These are phyloP conservation scores for Polyplosphaeria fusca DNA, from an alignment of 495 filamentous ascomycete genomes.

Conservation along the genomic window DNA sequence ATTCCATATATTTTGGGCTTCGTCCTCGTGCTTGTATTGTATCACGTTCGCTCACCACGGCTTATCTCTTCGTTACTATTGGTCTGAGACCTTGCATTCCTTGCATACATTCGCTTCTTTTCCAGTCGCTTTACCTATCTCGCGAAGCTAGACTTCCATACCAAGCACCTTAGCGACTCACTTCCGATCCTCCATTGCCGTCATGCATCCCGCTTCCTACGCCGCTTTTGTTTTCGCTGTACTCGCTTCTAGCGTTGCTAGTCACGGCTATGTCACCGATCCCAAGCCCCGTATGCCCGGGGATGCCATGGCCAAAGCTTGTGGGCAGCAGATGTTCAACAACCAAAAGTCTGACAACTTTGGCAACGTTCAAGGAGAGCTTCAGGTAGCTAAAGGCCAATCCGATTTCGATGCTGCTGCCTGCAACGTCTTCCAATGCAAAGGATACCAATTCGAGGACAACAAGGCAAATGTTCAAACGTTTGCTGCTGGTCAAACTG, in stretches of 20 bases:
- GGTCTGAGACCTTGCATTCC: constrained; percentile 28
- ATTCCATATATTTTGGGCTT: background rate
- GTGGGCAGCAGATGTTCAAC: constrained; percentile 59
- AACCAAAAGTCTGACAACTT: constrained; percentile 63
- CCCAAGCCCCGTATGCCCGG: constrained; percentile 61
- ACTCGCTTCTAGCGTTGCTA: constrained; percentile 52
- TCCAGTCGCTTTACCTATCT: constrained; percentile 12
- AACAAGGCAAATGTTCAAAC: constrained; percentile 62
- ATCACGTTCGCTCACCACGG: background rate
- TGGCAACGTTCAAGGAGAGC: constrained; percentile 64
- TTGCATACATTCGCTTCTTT: constrained; percentile 17
- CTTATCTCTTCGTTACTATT: constrained; percentile 1
- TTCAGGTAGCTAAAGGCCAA: constrained; percentile 56
- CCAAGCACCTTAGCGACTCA: background rate
- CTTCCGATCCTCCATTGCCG: background rate
- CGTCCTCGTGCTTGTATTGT: background rate
- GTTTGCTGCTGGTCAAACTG: constrained; percentile 58
- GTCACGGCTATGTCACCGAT: constrained; percentile 61
- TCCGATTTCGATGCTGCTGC: constrained; percentile 55
- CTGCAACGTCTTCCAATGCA: constrained; percentile 69
- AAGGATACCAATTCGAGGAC: constrained; percentile 68
- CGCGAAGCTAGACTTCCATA: constrained; percentile 17
- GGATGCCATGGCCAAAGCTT: constrained; percentile 55
- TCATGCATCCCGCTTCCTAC: constrained; percentile 5
- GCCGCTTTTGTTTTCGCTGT: constrained; percentile 42